Conservation (phyloP, 345 rosid genomes). For the Arabis hirsuta region DNA sequence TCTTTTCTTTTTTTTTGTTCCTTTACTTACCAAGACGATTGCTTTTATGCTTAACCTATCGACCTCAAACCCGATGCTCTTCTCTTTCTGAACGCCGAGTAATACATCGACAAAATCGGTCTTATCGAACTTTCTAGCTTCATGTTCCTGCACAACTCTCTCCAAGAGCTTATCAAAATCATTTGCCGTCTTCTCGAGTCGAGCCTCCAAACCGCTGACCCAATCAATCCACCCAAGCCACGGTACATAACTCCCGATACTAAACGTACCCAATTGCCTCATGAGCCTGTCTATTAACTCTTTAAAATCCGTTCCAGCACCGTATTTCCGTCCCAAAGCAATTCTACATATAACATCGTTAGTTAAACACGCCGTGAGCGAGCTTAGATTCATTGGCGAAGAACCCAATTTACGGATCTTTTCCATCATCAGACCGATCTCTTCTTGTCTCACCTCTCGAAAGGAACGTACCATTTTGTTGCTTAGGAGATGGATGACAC, state of each 20-base stretch:
- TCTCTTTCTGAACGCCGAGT: slow-evolving; percentile 44
- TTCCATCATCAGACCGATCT: slow-evolving; percentile 42
- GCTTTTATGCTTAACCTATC: slow-evolving; percentile 48
- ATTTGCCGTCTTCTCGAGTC: slow-evolving; percentile 30
- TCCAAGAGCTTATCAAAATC: slow-evolving; percentile 46
- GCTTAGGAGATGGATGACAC: slow-evolving; percentile 56
- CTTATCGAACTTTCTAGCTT: background rate
- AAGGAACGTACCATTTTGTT: slow-evolving; percentile 54
- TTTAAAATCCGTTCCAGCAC: slow-evolving; percentile 49
- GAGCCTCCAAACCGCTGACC: slow-evolving; percentile 37
- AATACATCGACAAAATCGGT: slow-evolving; percentile 39
- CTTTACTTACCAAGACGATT: slow-evolving; percentile 56
- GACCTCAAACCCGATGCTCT: slow-evolving; percentile 37
- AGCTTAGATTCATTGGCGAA: slow-evolving; percentile 48
- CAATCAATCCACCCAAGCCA: slow-evolving; percentile 55
- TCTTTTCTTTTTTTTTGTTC: background rate
- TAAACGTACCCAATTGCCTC: slow-evolving; percentile 45
- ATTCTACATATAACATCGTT: slow-evolving; percentile 58
- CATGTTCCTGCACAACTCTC: slow-evolving; percentile 41
- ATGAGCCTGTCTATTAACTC: slow-evolving; percentile 41
- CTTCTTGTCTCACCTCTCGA: slow-evolving; percentile 51
- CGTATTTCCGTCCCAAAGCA: slow-evolving; percentile 63
- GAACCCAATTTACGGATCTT: slow-evolving; percentile 38
- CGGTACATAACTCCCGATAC: slow-evolving; percentile 58
- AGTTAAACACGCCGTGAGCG: slow-evolving; percentile 35